Base-by-base conservation (phyloP, 1,284 basidiomycete species). In the Microbotryum scabiosae region DNA sequence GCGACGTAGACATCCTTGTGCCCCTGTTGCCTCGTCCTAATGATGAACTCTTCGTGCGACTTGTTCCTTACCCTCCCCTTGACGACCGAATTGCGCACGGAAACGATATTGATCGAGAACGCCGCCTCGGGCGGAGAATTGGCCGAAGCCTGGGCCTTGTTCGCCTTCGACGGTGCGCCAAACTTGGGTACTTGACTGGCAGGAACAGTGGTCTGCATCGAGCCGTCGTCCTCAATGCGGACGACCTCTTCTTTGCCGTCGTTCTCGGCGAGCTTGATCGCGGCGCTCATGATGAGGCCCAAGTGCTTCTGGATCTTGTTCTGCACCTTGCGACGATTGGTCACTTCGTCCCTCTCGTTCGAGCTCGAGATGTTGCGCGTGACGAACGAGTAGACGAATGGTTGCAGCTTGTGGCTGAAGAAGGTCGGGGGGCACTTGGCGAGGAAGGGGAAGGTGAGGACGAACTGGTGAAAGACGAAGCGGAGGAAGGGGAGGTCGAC, bases 41-140 rank as follows among this genome's bases (percentile, higher is more conserved):
- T 85, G 70, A 98, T 84, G 74, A 98, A 98, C 79, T 97, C 94
- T 87, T 96, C 91, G 74, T 96, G 92, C 21, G 80, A 82, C 68
- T 85, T 83, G 72, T 83, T 90, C 61, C 92, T 80, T 63, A 97
- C 82, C 43, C 88, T 82, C 12, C 88, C 87, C 76, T 85, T 90
- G 74, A 90, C 86, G 4, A 83, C 76, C 5, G 92, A 83, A 0
- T 84, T 83, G 61, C 90, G 81, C 6, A 97, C 87, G 52, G 87
- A 85, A 43, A 96, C 82, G 52, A 97, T 82, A 73, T 97, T 96
- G 64, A 97, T 85, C 61, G 91, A 86, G 67, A 97, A 94, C 36
- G 36, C 8, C 14, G 44, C 25, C 26, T 51, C 56, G n/a, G 18
- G 5, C 30, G 43, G 47, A 5, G 46, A 32, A 25, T 44, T 32